Evolutionary conservation across 2,329 filamentous ascomycete genomes (phyloP), one percentile per base, ranked within the genome.

Genomic region (Verticillium tricorpus): DNA sequence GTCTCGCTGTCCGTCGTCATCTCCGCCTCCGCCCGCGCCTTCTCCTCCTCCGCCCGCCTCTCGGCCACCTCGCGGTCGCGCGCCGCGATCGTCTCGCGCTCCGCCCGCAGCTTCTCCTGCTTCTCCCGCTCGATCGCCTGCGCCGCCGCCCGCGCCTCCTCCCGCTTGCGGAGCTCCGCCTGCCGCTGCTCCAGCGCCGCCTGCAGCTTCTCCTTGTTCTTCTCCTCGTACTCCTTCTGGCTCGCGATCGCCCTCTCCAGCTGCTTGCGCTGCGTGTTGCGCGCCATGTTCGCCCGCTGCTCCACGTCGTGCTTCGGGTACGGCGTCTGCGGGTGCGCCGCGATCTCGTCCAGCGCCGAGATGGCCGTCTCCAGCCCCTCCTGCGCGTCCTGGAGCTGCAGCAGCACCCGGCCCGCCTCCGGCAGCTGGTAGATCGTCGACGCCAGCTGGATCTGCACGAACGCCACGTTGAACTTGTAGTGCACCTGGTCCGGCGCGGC

Each of bases 401-500:
- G 83, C 3, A 94, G 82, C 0, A 90, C 91, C 58, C 93, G 88
- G 71, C 93, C 88, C 6, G 85, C 85, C 72, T 97, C 92, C 5
- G 85, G 82, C 60, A 97, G 80, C 39, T 80, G 82, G 74, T 92
- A 89, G 60, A 97, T 87, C 34, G 90, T 86, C 56, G 90, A 89
- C 22, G 94, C 94, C 60, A 98, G 88, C 74, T 97, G 93, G 65
- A 97, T 96, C 72, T 98, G 95, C 32, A 98, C 92, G 71, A 97
- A 99, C 0, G 95, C 95, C 32, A 99, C 91, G 71, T 99, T 99
- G 84, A 99, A 99, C 74, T 95, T 92, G 75, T 95, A 92, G 75
- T 97, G 92, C 34, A 93, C 83, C 69, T 96, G 92, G 5, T 95
- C 90, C 0, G 93, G 91, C 1, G 91, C 88, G 60, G 90, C 85